These are phyloP conservation scores for Teratosphaeria gauchensis DNA, from an alignment of 2,329 filamentous ascomycete species.

Conservation along the genomic window DNA sequence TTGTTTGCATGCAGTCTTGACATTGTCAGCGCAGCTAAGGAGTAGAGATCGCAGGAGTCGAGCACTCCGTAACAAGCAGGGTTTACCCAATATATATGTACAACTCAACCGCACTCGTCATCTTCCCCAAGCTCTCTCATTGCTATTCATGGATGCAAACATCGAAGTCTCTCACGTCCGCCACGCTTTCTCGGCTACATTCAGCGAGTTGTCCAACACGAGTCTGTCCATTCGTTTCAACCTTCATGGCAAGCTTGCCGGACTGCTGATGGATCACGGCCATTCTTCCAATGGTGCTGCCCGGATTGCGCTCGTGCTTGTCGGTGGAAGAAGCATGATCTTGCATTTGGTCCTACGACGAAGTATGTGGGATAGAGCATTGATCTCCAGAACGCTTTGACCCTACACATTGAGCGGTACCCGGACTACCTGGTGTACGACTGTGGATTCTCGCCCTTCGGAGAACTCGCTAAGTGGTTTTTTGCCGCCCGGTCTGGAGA, in stretches of 20 bases:
- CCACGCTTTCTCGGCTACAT: neutral
- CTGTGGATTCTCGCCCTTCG: slow-evolving; percentile 17
- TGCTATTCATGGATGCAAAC: too few relatives aligned
- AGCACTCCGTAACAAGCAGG: too few relatives aligned
- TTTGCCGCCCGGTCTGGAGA: slow-evolving; percentile 12
- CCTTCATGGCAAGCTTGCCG: slow-evolving; percentile 33
- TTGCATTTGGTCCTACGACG: too few relatives aligned
- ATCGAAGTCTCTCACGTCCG: neutral
- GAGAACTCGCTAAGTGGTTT: slow-evolving; percentile 22
- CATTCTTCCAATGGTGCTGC: slow-evolving; percentile 23
- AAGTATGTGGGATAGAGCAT: too few relatives aligned
- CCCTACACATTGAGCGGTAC: slow-evolving; percentile 16
- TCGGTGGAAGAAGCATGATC: slow-evolving; percentile 19
- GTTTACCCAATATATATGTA: too few relatives aligned
- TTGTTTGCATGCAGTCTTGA: too few relatives aligned
- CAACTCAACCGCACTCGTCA: too few relatives aligned
- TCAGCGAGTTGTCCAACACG: too few relatives aligned
- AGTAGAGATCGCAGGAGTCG: too few relatives aligned
- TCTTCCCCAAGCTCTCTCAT: too few relatives aligned
- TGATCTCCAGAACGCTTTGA: slow-evolving; percentile 12
- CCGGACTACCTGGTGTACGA: slow-evolving; percentile 21
- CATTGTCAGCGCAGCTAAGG: too few relatives aligned
- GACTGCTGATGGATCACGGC: slow-evolving; percentile 21
- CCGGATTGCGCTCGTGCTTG: slow-evolving; percentile 21
- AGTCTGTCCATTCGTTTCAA: slow-evolving; percentile 4